Conservation (phyloP, 495 filamentous ascomycete genomes). For the Trichocladium antarcticum region DNA sequence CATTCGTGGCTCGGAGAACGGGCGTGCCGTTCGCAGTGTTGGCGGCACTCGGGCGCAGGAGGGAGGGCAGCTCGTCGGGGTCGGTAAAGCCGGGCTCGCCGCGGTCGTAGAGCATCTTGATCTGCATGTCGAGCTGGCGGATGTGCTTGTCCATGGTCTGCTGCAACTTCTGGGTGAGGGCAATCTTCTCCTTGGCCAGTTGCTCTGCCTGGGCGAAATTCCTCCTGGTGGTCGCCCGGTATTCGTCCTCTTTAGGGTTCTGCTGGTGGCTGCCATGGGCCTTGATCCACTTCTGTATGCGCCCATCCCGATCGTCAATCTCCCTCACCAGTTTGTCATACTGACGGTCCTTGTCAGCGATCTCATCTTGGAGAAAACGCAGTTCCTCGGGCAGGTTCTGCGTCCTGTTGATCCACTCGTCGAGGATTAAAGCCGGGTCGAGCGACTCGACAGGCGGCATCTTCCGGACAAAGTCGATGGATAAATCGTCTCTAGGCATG, state of each 20-base stretch:
- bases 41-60: constrained; percentile 51
- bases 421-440: constrained; percentile 81
- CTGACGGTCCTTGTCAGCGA: constrained; percentile 74
- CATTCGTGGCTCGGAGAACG: constrained; percentile 27
- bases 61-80: constrained; percentile 61
- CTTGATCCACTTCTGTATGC: constrained; percentile 85
- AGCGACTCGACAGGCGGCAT: constrained; percentile 42
- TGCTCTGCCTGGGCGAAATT: constrained; percentile 60
- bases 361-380: constrained; percentile 85
- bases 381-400: constrained; percentile 90
- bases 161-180: constrained; percentile 64
- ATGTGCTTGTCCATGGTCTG: constrained; percentile 78
- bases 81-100: constrained; percentile 63
- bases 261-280: constrained; percentile 63
- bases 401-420: constrained; percentile 77
- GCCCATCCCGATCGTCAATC: constrained; percentile 66
- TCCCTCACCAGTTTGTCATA: constrained; percentile 61
- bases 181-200: constrained; percentile 79
- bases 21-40: constrained; percentile 33
- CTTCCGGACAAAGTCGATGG: constrained; percentile 47
- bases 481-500: constrained; percentile 54
- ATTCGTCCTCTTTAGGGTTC: constrained; percentile 79
- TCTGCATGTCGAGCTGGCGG: constrained; percentile 73
- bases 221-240: constrained; percentile 56
- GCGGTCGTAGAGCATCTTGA: constrained; percentile 72